Base-by-base conservation (phyloP, 306 rosid genomes). In the Fragaria ananassa region DNA sequence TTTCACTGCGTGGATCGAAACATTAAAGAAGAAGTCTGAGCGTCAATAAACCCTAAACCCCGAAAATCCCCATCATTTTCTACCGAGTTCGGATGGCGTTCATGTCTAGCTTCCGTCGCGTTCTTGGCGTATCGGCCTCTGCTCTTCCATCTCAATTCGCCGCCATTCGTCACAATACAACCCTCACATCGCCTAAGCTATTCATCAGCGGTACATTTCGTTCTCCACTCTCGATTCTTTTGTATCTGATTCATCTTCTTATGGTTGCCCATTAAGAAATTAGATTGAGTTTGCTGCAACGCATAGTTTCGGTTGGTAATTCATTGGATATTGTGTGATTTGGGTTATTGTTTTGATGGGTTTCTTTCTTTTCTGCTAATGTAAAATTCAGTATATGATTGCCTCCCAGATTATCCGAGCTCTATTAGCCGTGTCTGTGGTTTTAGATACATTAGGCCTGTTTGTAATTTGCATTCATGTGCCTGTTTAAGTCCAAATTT, bases 101-200 rank as follows among this genome's bases (percentile, higher is more conserved):
- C 74, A 3, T 86, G 65, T 79, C 82, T 67, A 79, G 81, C 63
- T 66, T 83, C 73, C 83, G 87, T 31, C 88, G 89, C 11, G 66
- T 83, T 21, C 80, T 88, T 35, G 84, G 81, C 12, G 86, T 78
- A 49, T 74, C 86, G 2, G 81, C 86, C 42, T 74, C 71, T n/a
- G 18, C 77, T 77, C 72, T 88, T 70, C 87, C 58, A 53, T 84
- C 89, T 1, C 85, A 84, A 1, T 78, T 81, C 17, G 49, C 74
- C 44, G 74, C 84, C 10, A 61, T 81, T 85, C 91, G 96, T 80
- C 83, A 84, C 83, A 73, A 71, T 35, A 86, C 98, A 65, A 90
- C 98, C 79, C 97, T 93, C 83, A 93, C 93, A 25, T 81, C 90
- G 25, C 93, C 94, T 0, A 93, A 86, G 82, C 94, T 90, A 44